Evolutionary conservation across 2,329 filamentous ascomycete genomes (phyloP).

Genomic region (Scytalidium lignicola): DNA sequence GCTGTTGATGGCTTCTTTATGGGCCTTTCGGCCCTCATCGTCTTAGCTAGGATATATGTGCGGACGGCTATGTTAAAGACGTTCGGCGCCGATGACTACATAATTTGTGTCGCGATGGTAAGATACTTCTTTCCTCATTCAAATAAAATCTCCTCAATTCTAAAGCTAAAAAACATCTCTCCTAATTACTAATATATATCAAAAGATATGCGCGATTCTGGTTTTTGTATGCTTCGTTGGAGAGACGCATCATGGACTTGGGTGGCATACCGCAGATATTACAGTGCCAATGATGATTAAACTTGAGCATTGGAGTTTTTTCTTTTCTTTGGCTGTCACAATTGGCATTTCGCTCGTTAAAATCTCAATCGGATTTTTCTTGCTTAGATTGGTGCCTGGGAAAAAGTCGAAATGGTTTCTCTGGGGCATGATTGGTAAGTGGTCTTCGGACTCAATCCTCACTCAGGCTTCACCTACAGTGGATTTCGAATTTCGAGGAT

Average conservation of each 20-base stretch:
- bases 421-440: constrained; percentile 36
- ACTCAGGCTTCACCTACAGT: not conserved
- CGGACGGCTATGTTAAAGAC: constrained; percentile 38
- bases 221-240: constrained; percentile 33
- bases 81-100: constrained; percentile 41
- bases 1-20: constrained; percentile 34
- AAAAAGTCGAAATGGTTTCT: constrained; percentile 36
- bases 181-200: not conserved
- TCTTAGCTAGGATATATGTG: constrained; percentile 37
- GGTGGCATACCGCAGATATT: constrained; percentile 34
- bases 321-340: constrained; percentile 38
- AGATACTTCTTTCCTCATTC: constrained; percentile 4
- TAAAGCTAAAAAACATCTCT: not conserved
- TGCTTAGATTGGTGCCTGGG: constrained; percentile 37
- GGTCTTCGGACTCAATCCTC: not conserved
- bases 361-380: constrained; percentile 40
- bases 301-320: constrained; percentile 34
- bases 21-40: constrained; percentile 28
- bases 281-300: constrained; percentile 23
- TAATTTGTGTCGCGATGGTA: constrained; percentile 38
- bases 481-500: too few relatives aligned
- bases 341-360: constrained; percentile 40
- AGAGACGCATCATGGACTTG: constrained; percentile 38
- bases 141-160: not conserved
- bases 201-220: constrained; percentile 10